A percentile compares a stretch with the other conserved stretches of the same genome.
phyloP scores from a whole-genome alignment of 169 alveolate genomes.

The Eimeria tenella region DNA sequence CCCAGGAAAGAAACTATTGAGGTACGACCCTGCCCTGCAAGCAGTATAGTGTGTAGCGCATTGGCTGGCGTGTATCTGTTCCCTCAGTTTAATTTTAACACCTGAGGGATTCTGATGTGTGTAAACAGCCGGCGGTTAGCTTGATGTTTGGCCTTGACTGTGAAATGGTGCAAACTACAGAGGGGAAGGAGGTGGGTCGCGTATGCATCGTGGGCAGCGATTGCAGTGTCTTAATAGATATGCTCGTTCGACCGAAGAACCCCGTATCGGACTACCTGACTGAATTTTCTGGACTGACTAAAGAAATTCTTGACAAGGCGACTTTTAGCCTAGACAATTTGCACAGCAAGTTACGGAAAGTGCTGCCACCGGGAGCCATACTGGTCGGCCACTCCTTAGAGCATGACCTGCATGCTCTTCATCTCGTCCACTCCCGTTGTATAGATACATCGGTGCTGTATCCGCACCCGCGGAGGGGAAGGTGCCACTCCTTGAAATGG shows the following conservation, averaged over 20 bases:
- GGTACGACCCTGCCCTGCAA: too few relatives aligned
- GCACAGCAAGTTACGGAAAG: conserved; percentile 23
- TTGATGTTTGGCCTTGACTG: conserved; percentile 81
- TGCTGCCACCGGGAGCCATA: conserved; percentile 69
- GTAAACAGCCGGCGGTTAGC: background rate
- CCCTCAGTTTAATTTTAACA: too few relatives aligned
- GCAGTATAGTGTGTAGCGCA: too few relatives aligned
- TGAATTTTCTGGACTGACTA: conserved; percentile 79
- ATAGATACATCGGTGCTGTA: conserved; percentile 81
- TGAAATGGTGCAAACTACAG: conserved; percentile 82
- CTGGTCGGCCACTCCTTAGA: conserved; percentile 83
- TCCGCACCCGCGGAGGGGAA: conserved; percentile 75
- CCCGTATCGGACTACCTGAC: conserved; percentile 81
- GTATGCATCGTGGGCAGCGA: conserved; percentile 75
- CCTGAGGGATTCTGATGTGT: background rate
- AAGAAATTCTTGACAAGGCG: conserved; percentile 57
- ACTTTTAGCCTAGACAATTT: conserved; percentile 61
- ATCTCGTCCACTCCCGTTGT: conserved; percentile 77
- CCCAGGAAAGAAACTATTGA: too few relatives aligned
- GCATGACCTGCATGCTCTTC: conserved; percentile 79
- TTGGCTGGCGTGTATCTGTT: too few relatives aligned
- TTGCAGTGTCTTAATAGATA: conserved; percentile 68
- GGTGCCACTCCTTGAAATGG: conserved; percentile 69
- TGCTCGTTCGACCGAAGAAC: conserved; percentile 72
- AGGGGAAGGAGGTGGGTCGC: conserved; percentile 81